Evolutionary conservation across 2,329 filamentous ascomycete genomes (phyloP), one percentile per base, ranked within the genome.

Genomic region (Helicocarpus griseus): DNA sequence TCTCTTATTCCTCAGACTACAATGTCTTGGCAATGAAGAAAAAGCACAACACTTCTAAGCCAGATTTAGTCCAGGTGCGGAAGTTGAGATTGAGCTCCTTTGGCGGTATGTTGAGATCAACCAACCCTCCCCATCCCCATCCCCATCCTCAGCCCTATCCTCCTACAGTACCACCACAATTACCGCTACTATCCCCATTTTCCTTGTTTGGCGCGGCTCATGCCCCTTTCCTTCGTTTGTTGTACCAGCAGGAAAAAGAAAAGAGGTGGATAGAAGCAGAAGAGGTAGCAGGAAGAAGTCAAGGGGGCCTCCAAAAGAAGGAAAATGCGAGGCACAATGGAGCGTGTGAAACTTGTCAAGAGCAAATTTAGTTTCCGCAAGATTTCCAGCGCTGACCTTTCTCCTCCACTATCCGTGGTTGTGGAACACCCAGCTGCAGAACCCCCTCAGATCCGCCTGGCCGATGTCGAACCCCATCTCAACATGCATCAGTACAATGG

Each of bases 401-500:
- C 41, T 29, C 41, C 41, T 45, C 41, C 26, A 14, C 40, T n/a
- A 31, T 9, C 61, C 36, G 45, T 56, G 52, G 49, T 58, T 55
- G 55, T 53, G 48, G 52, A 57, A 54, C 41, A 45, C 43, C n/a
- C 45, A 36, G 28, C 44, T 48, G 28, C 50, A 50, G 53, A 54
- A 39, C 28, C 40, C 28, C 60, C 65, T 43, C 69, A 65, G 56
- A 56, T 72, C 49, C 66, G 62, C 50, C 61, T 72, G 35, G 60
- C 65, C 35, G 65, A 67, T 63, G 66, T 72, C 57, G 69, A 71
- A 57, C 67, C 69, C 17, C 60, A 63, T 49, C 56, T 72, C 59
- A 70, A 71, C 57, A 72, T 72, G 68, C 65, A 71, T 60, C 68
- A 70, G 55, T 60, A 64, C 55, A 70, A 66, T 58, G 63, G 66